Evolutionary conservation across 2,329 filamentous ascomycete species (phyloP), one percentile per base, ranked within the genome.

Genomic region (Exserohilum turcica): DNA sequence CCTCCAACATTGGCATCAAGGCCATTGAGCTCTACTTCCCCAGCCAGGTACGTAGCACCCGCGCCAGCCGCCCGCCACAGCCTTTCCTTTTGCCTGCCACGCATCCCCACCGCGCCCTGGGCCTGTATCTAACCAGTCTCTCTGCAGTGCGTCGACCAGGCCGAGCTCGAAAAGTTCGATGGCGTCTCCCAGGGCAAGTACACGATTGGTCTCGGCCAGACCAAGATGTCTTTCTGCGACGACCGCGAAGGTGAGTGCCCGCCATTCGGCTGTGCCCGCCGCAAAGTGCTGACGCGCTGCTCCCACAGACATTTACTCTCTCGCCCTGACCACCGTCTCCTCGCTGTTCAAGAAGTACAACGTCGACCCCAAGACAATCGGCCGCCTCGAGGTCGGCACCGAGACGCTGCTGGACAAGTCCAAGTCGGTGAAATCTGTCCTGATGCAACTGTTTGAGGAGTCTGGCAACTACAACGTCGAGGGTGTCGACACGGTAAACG

Each of bases 371-470:
- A 78, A 76, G 59, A 72, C 70, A 48, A 82, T 82, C 64, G 80
- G 80, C 58, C 75, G 80, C 64, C 71, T 82, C 56, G 80, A 82
- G 64, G 80, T 82, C 56, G 80, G 80, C 65, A 82, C 80, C 46
- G 80, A 82, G 75, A 81, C 80, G 21, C 71, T 82, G 33, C 76
- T 82, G 56, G 80, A 82, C 77, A 82, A 82, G 76, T 80, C 79
- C 52, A 82, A 82, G 70, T 82, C 80, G 16, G 78, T 80, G 67
- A 82, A 82, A 74, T 79, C 78, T 4, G 79, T 82, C 43, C 70
- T 82, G 50, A 82, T 82, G 79, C 79, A 81, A 60, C 69, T 82
- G 40, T 82, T 82, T 57, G 75, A 76, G 58, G 71, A 76, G 50
- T 77, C 74, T n/a, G 80, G 78, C 67, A 82, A 82, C 73, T 79